Conservation (phyloP, 2,329 filamentous ascomycete genomes). For the Colletotrichum eleusines region DNA sequence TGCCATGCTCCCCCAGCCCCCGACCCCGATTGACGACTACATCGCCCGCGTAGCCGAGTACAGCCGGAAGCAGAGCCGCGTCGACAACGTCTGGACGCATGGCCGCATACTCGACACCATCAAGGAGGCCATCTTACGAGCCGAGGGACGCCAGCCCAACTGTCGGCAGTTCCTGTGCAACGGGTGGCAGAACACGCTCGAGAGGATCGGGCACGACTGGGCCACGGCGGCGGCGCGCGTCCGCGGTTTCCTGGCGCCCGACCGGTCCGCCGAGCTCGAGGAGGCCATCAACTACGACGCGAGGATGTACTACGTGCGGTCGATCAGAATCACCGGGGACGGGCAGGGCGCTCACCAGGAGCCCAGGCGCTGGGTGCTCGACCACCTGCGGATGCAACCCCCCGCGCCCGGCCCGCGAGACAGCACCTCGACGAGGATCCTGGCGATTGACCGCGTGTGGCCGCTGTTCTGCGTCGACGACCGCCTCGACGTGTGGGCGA, state of each 20-base stretch:
- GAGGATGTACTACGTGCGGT: slow-evolving; percentile 2
- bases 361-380: slow-evolving; percentile 3
- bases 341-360: not conserved
- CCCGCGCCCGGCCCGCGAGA: not conserved
- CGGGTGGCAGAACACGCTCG: not conserved
- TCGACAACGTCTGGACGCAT: not conserved
- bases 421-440: not conserved
- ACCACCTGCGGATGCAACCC: not conserved
- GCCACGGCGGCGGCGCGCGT: not conserved
- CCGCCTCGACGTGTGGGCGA: not conserved
- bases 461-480: not conserved
- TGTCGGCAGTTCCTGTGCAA: not conserved
- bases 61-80: not conserved
- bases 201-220: not conserved
- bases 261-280: not conserved
- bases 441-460: not conserved
- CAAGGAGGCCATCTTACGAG: not conserved
- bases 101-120: not conserved
- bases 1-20: not conserved
- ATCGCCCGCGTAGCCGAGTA: not conserved
- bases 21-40: not conserved
- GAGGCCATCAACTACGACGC: slow-evolving; percentile 2
- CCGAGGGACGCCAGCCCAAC: not conserved
- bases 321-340: not conserved
- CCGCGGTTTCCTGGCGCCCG: not conserved